Percentiles rank a stretch among this genome's conserved stretches.
Evolutionary conservation across 768 basidiomycete genomes (phyloP).

Genomic region (Boletales sp.): DNA sequence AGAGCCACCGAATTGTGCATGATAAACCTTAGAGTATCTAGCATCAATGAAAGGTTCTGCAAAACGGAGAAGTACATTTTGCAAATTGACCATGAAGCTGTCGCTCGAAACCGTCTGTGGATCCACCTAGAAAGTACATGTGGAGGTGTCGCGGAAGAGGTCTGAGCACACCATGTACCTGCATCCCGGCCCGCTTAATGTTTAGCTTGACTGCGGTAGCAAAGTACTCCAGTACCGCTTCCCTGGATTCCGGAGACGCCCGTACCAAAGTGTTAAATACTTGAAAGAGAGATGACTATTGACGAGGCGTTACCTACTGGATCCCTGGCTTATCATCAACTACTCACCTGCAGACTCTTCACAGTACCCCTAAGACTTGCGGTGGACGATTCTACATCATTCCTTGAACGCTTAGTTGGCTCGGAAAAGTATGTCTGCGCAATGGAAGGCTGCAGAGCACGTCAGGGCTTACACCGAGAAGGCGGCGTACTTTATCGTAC

Average conservation of each 20-base stretch:
- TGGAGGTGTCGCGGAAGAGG: neutral
- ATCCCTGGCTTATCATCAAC: neutral
- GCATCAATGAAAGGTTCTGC: slow-evolving; percentile 96
- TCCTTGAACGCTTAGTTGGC: slow-evolving; percentile 66
- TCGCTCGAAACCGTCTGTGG: slow-evolving; percentile 83
- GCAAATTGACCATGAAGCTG: slow-evolving; percentile 89
- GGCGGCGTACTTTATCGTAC: slow-evolving; percentile 36
- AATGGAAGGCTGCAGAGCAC: slow-evolving; percentile 58
- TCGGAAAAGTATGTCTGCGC: slow-evolving; percentile 82
- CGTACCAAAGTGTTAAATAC: slow-evolving; percentile 88
- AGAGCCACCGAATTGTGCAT: neutral
- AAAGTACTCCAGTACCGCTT: slow-evolving; percentile 82
- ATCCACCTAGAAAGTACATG: slow-evolving; percentile 57
- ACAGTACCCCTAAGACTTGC: slow-evolving; percentile 84
- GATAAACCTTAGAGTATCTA: slow-evolving; percentile 72
- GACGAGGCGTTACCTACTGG: neutral
- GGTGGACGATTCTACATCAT: slow-evolving; percentile 79
- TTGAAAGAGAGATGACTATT: slow-evolving; percentile 69
- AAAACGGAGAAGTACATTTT: slow-evolving; percentile 77
- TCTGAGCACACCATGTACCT: slow-evolving; percentile 40
- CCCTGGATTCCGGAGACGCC: slow-evolving; percentile 70
- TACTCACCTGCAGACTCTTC: slow-evolving; percentile 72
- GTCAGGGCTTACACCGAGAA: neutral
- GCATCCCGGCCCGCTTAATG: slow-evolving; percentile 85
- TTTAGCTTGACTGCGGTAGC: slow-evolving; percentile 73